Base-by-base conservation (phyloP, 768 basidiomycete genomes). In the Tylopilus subfusipes region DNA sequence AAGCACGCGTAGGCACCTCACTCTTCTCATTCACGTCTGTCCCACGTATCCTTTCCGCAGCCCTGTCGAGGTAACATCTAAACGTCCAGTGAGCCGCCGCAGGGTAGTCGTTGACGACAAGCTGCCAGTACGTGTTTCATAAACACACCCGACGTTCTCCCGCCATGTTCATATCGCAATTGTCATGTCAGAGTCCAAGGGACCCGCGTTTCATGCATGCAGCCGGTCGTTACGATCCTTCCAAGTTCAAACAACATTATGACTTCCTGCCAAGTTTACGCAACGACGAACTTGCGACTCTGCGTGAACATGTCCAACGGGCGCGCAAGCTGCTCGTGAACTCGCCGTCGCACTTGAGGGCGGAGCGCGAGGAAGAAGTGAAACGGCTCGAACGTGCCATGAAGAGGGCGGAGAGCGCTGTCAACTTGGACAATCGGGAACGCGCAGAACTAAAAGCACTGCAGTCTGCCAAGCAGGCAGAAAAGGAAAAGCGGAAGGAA, bases 131-230 rank as follows among this genome's bases (percentile, higher is more conserved):
- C 53, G 87, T 48, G 48, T 40, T 39, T 55, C 52, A 38, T 5
- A 16, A 38, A 6, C 44, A 33, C 8, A 29, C 21, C 27, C 42
- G 39, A 24, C 44, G 42, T 53, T 61, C 19, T 2, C 18, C 43
- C 25, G 31, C 18, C 13, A 19, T 33, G 18, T 16, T 30, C 5
- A 38, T 24, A 22, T 33, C 34, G 4, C 14, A 16, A 5, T 16
- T 18, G 7, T 7, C 36, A 36, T 9, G 34, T 53, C 48, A 95
- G 93, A 82, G 85, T 71, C 68, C 84, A 14, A 82, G 93, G 29
- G 94, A 98, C 72, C 94, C 95, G 1, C 83, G 94, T 44, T 98
- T 98, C 72, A 74, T 88, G 25, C 78, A 83, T 25, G 71, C 88
- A 10, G 76, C 87, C 14, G 93, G 93, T 14, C 76, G 82, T 56